Conservation (phyloP, 2,329 filamentous ascomycete genomes). For the Trichoderma hamatum region DNA sequence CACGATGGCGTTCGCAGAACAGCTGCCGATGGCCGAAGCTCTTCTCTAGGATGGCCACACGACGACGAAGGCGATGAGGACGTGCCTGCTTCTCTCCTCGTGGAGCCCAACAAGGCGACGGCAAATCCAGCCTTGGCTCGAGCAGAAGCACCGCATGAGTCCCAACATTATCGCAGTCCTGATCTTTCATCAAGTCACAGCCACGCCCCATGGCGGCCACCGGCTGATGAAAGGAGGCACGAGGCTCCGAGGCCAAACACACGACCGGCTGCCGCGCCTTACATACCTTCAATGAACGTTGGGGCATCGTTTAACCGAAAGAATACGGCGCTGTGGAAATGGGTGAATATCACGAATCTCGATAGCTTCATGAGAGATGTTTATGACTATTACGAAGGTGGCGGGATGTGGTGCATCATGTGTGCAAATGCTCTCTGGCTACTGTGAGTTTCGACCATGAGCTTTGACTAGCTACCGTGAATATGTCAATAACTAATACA, state of each 20-base stretch:
- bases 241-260: constrained; percentile 45
- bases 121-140: constrained; percentile 32
- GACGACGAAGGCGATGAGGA: constrained; percentile 62
- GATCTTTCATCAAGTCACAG: constrained; percentile 39
- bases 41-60: constrained; percentile 37
- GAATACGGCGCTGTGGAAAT: constrained; percentile 86
- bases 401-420: constrained; percentile 84
- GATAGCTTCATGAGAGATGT: constrained; percentile 85
- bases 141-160: constrained; percentile 25
- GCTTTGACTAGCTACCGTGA: not conserved
- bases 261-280: constrained; percentile 30
- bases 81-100: constrained; percentile 64
- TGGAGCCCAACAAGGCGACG: constrained; percentile 53
- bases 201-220: constrained; percentile 58
- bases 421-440: constrained; percentile 72
- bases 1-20: constrained; percentile 14
- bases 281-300: constrained; percentile 37
- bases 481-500: constrained; percentile 16
- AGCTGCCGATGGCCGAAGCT: constrained; percentile 16
- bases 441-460: constrained; percentile 56
- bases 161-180: constrained; percentile 17
- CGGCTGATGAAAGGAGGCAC: constrained; percentile 56
- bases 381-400: constrained; percentile 82
- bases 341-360: constrained; percentile 87
- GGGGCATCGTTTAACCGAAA: constrained; percentile 45